Evolutionary conservation across 2,329 filamentous ascomycete genomes (phyloP).

Genomic region (Claviceps africana): DNA sequence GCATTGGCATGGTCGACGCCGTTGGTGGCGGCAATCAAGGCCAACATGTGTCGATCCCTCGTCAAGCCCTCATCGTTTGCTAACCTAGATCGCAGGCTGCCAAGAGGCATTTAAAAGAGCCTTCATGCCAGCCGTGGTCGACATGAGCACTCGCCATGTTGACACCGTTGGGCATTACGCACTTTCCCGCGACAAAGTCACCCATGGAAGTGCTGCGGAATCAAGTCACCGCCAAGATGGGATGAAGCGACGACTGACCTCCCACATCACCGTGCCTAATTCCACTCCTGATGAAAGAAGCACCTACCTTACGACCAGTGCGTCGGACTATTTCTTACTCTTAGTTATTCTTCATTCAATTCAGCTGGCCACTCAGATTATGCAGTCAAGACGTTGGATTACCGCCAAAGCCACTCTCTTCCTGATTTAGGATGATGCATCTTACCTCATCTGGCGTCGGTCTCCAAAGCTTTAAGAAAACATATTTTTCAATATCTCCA

Average conservation of each 20-base stretch:
- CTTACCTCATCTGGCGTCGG: background rate
- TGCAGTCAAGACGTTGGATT: background rate
- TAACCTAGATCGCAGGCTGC: background rate
- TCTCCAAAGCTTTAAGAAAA: background rate
- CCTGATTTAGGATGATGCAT: background rate
- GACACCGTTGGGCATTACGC: background rate
- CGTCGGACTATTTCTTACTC: too few species aligned
- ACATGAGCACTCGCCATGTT: background rate
- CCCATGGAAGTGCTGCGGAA: background rate
- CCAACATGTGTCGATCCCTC: background rate
- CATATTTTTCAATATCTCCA: background rate
- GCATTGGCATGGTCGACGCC: background rate
- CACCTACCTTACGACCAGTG: background rate
- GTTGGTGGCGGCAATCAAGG: background rate
- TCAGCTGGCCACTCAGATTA: too few species aligned
- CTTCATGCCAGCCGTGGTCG: background rate
- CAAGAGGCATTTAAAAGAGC: too few species aligned
- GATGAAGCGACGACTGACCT: too few species aligned
- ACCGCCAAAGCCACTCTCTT: background rate
- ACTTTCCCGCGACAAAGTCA: background rate
- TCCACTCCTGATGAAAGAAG: background rate
- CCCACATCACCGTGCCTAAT: too few species aligned
- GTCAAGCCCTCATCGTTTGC: background rate
- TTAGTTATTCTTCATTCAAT: too few species aligned
- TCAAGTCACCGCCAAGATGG: too few species aligned